Base-by-base conservation (phyloP, 2,329 filamentous ascomycete genomes). In the Arthrobotrys conoides region DNA sequence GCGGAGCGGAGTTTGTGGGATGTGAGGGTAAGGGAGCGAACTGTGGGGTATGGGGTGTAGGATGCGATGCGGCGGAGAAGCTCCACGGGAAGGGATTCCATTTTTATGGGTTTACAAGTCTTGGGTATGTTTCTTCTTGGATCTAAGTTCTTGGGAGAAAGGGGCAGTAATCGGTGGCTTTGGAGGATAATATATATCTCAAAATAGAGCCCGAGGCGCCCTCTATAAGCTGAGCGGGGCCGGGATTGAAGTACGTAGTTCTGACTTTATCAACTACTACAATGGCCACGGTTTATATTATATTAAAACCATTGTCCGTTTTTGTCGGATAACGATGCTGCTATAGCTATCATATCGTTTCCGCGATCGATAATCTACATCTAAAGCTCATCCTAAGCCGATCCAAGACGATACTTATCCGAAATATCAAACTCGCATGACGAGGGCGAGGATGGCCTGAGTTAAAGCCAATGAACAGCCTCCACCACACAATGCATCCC, bases 11-110 rank as follows among this genome's bases (percentile, higher is more conserved):
- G 16, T 33, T 55, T 71, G 27, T 55, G 68, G 36, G 75, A 78
- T 18, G 63, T 59, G 27, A 51, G 48, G 5, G 68, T 8, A 10
- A 78, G 75, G 20, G 75, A 33, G n/a, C 57, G 55, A 14, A 68
- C 27, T 16, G 75, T 72, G 16, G 75, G 68, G 64, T 61, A 72
- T 16, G 75, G 48, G 10, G 46, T 78, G 30, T 69, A 64, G 1
- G 33, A 36, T 46, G 75, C 75, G 24, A 78, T 68, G 14, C 68
- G 61, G 14, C 68, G 68, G 16, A 78, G 51, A 14, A 78, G 44
- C 55, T 78, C 75, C 8, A 67, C 49, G 10, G 75, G 75, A 8
- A 78, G 75, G 12, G 30, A 44, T 12, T 78, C 75, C 68, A 78
- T 78, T 27, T 46, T 20, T 55, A 27, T 27, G 20, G 20, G 20